Base-by-base conservation (phyloP, 331 rosid species). In the Quercus phellos region DNA sequence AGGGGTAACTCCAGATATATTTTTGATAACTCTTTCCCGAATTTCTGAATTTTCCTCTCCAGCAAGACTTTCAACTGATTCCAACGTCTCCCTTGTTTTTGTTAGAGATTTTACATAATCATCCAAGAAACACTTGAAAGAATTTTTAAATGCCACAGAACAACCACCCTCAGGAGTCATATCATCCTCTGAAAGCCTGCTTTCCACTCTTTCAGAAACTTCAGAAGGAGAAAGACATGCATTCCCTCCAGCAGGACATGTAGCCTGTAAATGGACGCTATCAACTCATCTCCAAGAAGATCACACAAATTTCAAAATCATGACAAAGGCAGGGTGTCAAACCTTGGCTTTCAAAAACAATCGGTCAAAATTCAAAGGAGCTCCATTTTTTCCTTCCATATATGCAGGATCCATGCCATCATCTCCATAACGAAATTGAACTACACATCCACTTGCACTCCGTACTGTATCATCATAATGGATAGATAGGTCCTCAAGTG, bases 371-470 rank as follows among this genome's bases (percentile, higher is more conserved):
- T 94, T 91, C 76, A 94, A 85, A 32, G 98, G 97, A 68, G 91
- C 87, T 76, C 98, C 98, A 82, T 75, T 32, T 80, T 90, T 84
- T 70, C 95, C 98, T 87, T 94, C 98, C 98, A 94, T 94, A 81
- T 82, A 84, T 22, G 88, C 91, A 35, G 98, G 98, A 87, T 94
- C 98, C 98, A 94, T 92, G 78, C 93, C 96, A 60, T 94, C 98
- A 84, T 92, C 98, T 46, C 97, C 98, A 86, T 94, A 94, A 67
- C 91, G 77, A 78, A 94, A 94, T 81, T 94, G 97, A 80, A 92
- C 90, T 56, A 94, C 69, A 85, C 88, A 78, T 73, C 92, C 91
- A 78, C 89, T 80, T 24, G 98, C 92, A 80, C 87, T 90, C 84
- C 98, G 80, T 73, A 94, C 98, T 0, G 98, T 89, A 85, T 79